These are phyloP conservation scores for Fusarium piperis DNA, from an alignment of 2,329 filamentous ascomycete genomes.

Conservation along the genomic window DNA sequence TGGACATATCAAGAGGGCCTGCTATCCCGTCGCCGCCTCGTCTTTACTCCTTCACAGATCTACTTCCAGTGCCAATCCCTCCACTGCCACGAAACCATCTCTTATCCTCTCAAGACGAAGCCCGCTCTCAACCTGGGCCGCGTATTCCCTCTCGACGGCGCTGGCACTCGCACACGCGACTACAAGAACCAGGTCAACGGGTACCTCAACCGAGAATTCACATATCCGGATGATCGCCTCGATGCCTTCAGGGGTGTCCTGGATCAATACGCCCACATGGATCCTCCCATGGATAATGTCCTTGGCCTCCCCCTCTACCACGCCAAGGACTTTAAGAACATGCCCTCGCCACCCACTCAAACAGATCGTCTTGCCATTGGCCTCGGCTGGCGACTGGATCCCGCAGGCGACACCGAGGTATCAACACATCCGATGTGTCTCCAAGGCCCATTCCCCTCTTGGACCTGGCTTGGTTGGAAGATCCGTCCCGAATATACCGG, in stretches of 20 bases:
- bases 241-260: slow-evolving; percentile 49
- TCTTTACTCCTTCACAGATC: slow-evolving; percentile 50
- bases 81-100: slow-evolving; percentile 51
- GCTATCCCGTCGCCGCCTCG: slow-evolving; percentile 47
- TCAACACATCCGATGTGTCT: slow-evolving; percentile 41
- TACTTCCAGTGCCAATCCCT: slow-evolving; percentile 52
- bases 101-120: slow-evolving; percentile 45
- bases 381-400: slow-evolving; percentile 48
- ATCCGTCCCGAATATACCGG: slow-evolving; percentile 38
- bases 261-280: slow-evolving; percentile 41
- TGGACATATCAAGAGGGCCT: slow-evolving; percentile 52
- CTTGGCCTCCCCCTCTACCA: slow-evolving; percentile 51
- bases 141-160: slow-evolving; percentile 43
- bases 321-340: slow-evolving; percentile 43
- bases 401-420: slow-evolving; percentile 28
- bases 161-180: slow-evolving; percentile 36
- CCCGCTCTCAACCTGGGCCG: slow-evolving; percentile 46
- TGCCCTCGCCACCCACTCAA: slow-evolving; percentile 39
- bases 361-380: slow-evolving; percentile 49
- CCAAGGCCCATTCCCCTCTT: slow-evolving; percentile 47
- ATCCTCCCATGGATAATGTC: slow-evolving; percentile 43
- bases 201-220: slow-evolving; percentile 46
- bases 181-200: slow-evolving; percentile 44
- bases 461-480: slow-evolving; percentile 52
- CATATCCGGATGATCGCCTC: slow-evolving; percentile 43